phyloP scores from a whole-genome alignment of 2,329 filamentous ascomycete species.

The Fusarium pseudonygamai region DNA sequence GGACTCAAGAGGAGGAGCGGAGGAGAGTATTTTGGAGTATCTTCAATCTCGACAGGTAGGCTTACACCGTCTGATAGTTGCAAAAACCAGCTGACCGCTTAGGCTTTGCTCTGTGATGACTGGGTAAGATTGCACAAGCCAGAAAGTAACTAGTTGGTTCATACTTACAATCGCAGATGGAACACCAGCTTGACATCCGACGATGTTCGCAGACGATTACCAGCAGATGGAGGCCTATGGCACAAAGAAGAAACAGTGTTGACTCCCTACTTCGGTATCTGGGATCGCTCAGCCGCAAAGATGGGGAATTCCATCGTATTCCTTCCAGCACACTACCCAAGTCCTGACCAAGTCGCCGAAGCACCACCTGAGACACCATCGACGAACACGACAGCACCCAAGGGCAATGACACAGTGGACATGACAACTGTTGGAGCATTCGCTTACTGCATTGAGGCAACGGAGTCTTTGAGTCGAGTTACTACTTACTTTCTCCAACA shows the following conservation, averaged over 20 bases:
- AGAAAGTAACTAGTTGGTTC: too few relatives aligned
- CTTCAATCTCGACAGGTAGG: conserved; percentile 46
- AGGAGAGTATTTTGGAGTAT: conserved; percentile 48
- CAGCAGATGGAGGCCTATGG: conserved; percentile 54
- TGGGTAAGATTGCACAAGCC: neutral
- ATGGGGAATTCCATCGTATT: conserved; percentile 54
- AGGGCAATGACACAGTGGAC: conserved; percentile 27
- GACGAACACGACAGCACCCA: neutral
- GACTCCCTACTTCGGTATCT: conserved; percentile 57
- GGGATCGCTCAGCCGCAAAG: conserved; percentile 52
- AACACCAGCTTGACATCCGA: conserved; percentile 47
- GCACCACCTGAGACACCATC: conserved; percentile 18
- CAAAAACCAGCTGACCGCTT: neutral
- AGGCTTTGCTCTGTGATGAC: conserved; percentile 34
- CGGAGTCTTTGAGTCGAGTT: conserved; percentile 56
- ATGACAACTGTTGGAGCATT: conserved; percentile 56
- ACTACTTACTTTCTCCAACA: conserved; percentile 58
- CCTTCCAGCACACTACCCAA: conserved; percentile 46
- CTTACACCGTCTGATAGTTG: fast-evolving
- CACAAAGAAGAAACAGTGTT: conserved; percentile 48
- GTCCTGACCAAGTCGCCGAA: conserved; percentile 31
- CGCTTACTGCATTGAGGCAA: conserved; percentile 58
- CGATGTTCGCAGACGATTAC: conserved; percentile 44
- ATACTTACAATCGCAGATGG: conserved; percentile 37
- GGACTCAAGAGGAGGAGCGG: conserved; percentile 47